Percentiles rank a stretch among this genome's conserved stretches.
phyloP scores from a whole-genome alignment of 352 stramenopile species.

The Pythium monospermum region DNA sequence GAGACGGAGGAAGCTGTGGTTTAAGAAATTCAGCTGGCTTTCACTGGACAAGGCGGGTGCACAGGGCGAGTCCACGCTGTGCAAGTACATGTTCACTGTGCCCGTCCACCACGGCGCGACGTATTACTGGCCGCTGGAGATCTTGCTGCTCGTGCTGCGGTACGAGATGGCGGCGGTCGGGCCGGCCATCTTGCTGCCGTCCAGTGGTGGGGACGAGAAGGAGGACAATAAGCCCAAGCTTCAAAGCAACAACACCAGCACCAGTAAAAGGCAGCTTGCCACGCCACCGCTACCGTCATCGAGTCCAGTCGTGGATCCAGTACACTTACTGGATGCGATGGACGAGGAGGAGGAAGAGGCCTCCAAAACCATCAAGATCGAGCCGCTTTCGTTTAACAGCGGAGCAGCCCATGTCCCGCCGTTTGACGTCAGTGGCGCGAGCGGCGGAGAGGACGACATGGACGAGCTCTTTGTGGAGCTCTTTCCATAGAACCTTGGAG shows the following conservation, averaged over 20 bases:
- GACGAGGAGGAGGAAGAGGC: constrained; percentile 8
- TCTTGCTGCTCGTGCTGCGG: constrained; percentile 22
- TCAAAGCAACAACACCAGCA: not conserved
- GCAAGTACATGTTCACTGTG: constrained; percentile 21
- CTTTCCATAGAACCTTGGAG: no score
- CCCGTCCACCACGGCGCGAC: constrained; percentile 13
- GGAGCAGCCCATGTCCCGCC: not conserved
- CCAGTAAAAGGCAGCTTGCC: no score
- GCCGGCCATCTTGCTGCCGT: constrained; percentile 12
- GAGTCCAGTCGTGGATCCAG: no score
- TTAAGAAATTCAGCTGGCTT: constrained; percentile 30
- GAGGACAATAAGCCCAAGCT: not conserved
- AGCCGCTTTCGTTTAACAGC: no score
- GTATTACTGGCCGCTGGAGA: constrained; percentile 25
- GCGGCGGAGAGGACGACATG: constrained; percentile 9
- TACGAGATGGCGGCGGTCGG: constrained; percentile 15
- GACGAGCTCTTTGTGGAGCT: constrained; percentile 18
- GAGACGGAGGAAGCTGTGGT: constrained; percentile 15
- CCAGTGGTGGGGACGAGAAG: not conserved
- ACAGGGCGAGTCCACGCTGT: constrained; percentile 8
- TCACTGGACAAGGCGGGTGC: constrained; percentile 14
- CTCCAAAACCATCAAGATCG: constrained; percentile 12
- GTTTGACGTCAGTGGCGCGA: not conserved
- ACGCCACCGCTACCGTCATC: no score
- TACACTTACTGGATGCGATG: not conserved